Conservation (phyloP, 1,284 basidiomycete genomes). For the Apiotrichum porosum region DNA sequence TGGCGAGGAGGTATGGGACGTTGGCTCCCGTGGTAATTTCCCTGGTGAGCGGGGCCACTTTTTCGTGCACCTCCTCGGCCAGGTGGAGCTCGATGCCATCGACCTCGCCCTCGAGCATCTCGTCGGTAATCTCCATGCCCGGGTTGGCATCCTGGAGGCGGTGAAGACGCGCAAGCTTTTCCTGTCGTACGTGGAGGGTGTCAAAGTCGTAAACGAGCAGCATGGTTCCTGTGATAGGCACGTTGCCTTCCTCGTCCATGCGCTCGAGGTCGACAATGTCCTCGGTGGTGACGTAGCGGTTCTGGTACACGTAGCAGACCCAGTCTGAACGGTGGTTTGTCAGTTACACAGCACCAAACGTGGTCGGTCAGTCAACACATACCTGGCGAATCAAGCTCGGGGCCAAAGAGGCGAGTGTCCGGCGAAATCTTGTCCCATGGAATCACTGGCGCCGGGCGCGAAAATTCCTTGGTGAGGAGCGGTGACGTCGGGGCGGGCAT, state of each 20-base stretch:
- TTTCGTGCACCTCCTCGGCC: constrained; percentile 21
- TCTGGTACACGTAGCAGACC: constrained; percentile 48
- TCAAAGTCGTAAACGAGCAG: constrained; percentile 44
- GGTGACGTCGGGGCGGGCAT: constrained; percentile 38
- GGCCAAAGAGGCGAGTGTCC: constrained; percentile 37
- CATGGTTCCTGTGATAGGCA: constrained; percentile 7
- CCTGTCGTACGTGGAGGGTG: constrained; percentile 30
- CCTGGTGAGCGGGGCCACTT: constrained; percentile 9
- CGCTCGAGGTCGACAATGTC: background rate
- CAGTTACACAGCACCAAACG: background rate
- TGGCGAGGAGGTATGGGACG: constrained; percentile 36
- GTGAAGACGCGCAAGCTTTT: constrained; percentile 20
- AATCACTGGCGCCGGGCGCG: constrained; percentile 29
- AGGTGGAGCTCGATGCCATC: constrained; percentile 25
- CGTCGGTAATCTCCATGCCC: constrained; percentile 11
- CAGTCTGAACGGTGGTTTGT: constrained; percentile 19
- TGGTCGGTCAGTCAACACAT: constrained; percentile 1
- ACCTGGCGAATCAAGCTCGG: constrained; percentile 23
- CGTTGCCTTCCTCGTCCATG: constrained; percentile 2
- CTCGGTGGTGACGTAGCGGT: constrained; percentile 35
- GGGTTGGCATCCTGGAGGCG: constrained; percentile 3
- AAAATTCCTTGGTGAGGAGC: constrained; percentile 24
- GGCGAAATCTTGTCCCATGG: constrained; percentile 36
- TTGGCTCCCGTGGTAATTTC: constrained; percentile 27
- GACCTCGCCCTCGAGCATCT: constrained; percentile 10